Evolutionary conservation across 1,284 basidiomycete species (phyloP), one percentile per base, ranked within the genome.

Genomic region (Melampsora americana): DNA sequence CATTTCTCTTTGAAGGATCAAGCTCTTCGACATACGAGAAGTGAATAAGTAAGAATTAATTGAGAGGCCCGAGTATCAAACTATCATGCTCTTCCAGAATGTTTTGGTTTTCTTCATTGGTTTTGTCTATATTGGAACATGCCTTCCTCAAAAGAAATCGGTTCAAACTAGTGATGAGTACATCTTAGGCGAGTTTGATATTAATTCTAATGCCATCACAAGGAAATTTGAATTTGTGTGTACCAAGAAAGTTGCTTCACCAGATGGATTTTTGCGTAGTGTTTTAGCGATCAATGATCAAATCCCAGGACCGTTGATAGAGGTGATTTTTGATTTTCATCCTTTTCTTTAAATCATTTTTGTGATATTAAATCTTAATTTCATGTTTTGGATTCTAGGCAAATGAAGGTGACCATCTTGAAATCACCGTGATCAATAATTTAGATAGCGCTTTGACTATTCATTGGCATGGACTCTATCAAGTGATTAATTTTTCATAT

Each of bases 221-320:
- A 79, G 81, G 12, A 60, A 69, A 30, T 82, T 77, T 64, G 78
- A 79, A 30, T 80, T 78, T 73, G 79, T 68, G 12, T 62, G 82
- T 35, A 78, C 80, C 14, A 75, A 79, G 28, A 76, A 78, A 0
- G 48, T 71, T 5, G 70, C 69, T 66, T 2, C 84, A 0, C 84
- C 84, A 0, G 85, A 84, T 61, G 85, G 83, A 1, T 80, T 84
- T 9, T 78, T 79, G 42, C 84, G 84, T 68, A 78, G 79, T 0
- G 85, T 86, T 83, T 79, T 86, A 7, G 85, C 85, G 2, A 84
- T 87, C 23, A 87, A 87, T 66, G 85, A 84, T 2, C 82, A 83
- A 75, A 85, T 80, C 64, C 86, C 86, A 0, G 86, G 86, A 0
- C 86, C 86, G 0, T 83, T 85, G 3, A 84, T 87, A 71, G 84